These are phyloP conservation scores for Roridomyces roridus DNA, from an alignment of 768 basidiomycete genomes.

Conservation along the genomic window DNA sequence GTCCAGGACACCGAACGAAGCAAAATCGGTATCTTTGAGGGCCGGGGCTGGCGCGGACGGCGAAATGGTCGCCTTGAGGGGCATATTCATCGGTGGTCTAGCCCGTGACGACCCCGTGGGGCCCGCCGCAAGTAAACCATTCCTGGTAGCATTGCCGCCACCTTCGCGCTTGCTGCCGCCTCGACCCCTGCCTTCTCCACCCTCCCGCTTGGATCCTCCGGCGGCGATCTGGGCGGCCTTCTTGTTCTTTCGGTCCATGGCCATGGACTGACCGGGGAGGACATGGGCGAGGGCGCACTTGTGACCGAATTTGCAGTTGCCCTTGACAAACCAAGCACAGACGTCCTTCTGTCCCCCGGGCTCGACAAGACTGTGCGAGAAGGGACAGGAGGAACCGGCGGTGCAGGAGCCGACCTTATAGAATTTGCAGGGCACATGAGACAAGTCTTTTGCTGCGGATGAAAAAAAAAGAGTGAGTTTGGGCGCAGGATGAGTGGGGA, in stretches of 20 bases:
- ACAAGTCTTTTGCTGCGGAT: slow-evolving; percentile 78
- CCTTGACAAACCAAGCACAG: slow-evolving; percentile 93
- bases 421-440: slow-evolving; percentile 98
- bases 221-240: slow-evolving; percentile 81
- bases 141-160: slow-evolving; percentile 38
- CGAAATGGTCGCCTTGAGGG: slow-evolving; percentile 74
- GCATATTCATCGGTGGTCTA: slow-evolving; percentile 69
- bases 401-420: slow-evolving; percentile 95
- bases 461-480: slow-evolving; percentile 9
- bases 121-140: slow-evolving; percentile 54
- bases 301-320: slow-evolving; percentile 75
- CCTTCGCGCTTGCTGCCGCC: slow-evolving; percentile 42
- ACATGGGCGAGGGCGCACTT: slow-evolving; percentile 95
- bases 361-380: slow-evolving; percentile 80
- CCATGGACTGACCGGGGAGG: slow-evolving; percentile 91
- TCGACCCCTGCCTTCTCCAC: slow-evolving; percentile 37
- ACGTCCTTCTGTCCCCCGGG: slow-evolving; percentile 82
- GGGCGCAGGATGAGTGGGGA: background rate
- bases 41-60: slow-evolving; percentile 84
- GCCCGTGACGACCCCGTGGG: slow-evolving; percentile 73
- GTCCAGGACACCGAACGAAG: slow-evolving; percentile 70
- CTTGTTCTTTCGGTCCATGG: slow-evolving; percentile 98
- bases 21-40: slow-evolving; percentile 76
- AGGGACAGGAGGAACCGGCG: slow-evolving; percentile 93
- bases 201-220: slow-evolving; percentile 44